Evolutionary conservation across 1,139 yeast genomes (phyloP), one percentile per base, ranked within the genome.

Genomic region (Candida glucosophila): DNA sequence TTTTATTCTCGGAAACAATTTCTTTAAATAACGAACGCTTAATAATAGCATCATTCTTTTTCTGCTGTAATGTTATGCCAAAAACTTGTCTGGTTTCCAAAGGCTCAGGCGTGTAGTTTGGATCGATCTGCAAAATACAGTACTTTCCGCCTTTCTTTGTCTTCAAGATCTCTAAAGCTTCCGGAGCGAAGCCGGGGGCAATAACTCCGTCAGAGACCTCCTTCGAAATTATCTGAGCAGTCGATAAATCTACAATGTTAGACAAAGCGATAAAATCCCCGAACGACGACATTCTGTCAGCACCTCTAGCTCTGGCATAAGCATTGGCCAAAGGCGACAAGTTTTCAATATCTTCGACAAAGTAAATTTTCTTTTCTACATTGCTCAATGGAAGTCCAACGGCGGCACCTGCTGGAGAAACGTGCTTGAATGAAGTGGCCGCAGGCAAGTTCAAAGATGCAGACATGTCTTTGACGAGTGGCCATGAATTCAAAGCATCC

Each of bases 231-330:
- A 90, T 90, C 59, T 82, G 82, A 30, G 98, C 98, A 33, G 98
- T 90, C 52, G 96, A 88, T 31, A 81, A 67, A 56, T 90, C 98
- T 39, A 90, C 98, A 58, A 82, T 83, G 67, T 88, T 88, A 34
- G 96, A 85, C 39, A 90, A 70, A 29, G 98, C 98, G 49, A 90
- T 90, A 71, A 88, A 90, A 62, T 90, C 98, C 52, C 98, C 98
- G 51, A 90, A 90, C 10, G 95, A 83, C 9, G 97, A 86, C 98
- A 90, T 90, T 71, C 98, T 80, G 64, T 90, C 98, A 41, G 98
- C 98, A 57, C 98, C 98, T 62, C 98, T 81, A 29, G 98, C 98
- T 62, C 98, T 81, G 22, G 98, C 98, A 49, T 90, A 90, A 33
- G 98, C 98, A 50, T 82, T 82, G 37, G 98, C 98, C 52, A 90